These are phyloP conservation scores for Marchantia polymorpha DNA, from an alignment of 225 moss, liverwort and hornwort species.

Conservation along the genomic window DNA sequence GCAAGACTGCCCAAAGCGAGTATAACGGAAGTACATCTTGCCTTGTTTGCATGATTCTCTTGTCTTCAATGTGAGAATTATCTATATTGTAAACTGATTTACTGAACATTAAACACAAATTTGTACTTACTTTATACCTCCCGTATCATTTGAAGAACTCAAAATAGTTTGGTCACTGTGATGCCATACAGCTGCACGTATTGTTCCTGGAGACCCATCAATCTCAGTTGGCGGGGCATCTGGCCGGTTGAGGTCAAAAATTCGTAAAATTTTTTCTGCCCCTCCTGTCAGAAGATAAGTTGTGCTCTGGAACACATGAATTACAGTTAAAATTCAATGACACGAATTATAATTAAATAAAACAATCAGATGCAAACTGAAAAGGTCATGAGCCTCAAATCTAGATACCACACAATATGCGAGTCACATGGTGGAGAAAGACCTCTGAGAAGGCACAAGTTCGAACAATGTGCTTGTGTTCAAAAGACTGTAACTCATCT, in stretches of 20 bases:
- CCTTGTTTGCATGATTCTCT: too few species aligned
- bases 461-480: constrained; percentile 99
- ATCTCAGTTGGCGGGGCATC: constrained; percentile 81
- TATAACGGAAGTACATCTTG: background rate
- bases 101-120: background rate
- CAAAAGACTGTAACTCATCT: constrained; percentile 86
- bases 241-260: constrained; percentile 88
- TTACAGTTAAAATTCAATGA: background rate
- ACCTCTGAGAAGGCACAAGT: constrained; percentile 99
- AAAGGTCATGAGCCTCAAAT: background rate
- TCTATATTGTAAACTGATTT: too few species aligned
- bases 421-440: background rate
- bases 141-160: constrained; percentile 92
- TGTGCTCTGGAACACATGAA: constrained; percentile 63
- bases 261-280: constrained; percentile 89
- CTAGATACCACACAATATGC: background rate
- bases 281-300: constrained; percentile 89
- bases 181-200: constrained; percentile 97
- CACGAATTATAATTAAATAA: background rate
- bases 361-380: background rate
- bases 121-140: constrained; percentile 67
- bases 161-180: constrained; percentile 99
- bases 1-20: background rate
- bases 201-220: constrained; percentile 68
- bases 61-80: too few species aligned